phyloP scores from a whole-genome alignment of 1,284 basidiomycete species.

The Moesziomyces sp. region DNA sequence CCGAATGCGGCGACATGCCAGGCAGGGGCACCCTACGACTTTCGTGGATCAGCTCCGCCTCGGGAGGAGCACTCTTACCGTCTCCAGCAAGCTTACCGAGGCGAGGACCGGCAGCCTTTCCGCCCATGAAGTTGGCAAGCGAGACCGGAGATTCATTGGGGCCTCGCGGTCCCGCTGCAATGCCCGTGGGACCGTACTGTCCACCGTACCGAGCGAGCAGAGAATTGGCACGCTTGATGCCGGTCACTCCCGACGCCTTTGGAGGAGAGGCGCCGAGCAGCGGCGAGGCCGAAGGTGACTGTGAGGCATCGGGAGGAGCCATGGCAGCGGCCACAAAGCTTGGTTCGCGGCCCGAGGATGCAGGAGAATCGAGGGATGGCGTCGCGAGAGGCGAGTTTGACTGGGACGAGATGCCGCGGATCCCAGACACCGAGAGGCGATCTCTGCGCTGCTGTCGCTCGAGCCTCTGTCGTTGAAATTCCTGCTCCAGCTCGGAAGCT shows the following conservation, averaged over 20 bases:
- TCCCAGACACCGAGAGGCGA: slow-evolving; percentile 35
- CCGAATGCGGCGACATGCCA: slow-evolving; percentile 44
- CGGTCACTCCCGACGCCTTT: slow-evolving; percentile 35
- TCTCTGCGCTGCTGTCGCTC: slow-evolving; percentile 39
- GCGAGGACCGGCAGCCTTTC: slow-evolving; percentile 60
- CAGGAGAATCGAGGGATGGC: slow-evolving; percentile 19
- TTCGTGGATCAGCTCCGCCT: slow-evolving; percentile 57
- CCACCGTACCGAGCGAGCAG: slow-evolving; percentile 64
- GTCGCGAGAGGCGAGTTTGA: slow-evolving; percentile 34
- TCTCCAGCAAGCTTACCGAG: slow-evolving; percentile 63
- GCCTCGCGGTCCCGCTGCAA: slow-evolving; percentile 44
- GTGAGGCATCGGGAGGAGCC: slow-evolving; percentile 26
- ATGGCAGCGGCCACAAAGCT: slow-evolving; percentile 8
- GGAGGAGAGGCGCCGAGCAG: slow-evolving; percentile 41
- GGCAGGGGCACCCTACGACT: slow-evolving; percentile 45
- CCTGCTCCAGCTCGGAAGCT: slow-evolving; percentile 36
- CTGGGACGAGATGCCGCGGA: slow-evolving; percentile 39
- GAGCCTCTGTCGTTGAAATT: slow-evolving; percentile 37
- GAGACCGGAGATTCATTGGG: slow-evolving; percentile 53
- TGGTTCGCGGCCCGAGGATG: slow-evolving; percentile 6
- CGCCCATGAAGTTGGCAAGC: slow-evolving; percentile 66
- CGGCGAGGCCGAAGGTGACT: slow-evolving; percentile 22
- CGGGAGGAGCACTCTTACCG: slow-evolving; percentile 59
- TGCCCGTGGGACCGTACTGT: slow-evolving; percentile 63
- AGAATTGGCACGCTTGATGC: slow-evolving; percentile 46